Conservation (phyloP, 2,329 filamentous ascomycete genomes). For the Moelleriella libera region DNA sequence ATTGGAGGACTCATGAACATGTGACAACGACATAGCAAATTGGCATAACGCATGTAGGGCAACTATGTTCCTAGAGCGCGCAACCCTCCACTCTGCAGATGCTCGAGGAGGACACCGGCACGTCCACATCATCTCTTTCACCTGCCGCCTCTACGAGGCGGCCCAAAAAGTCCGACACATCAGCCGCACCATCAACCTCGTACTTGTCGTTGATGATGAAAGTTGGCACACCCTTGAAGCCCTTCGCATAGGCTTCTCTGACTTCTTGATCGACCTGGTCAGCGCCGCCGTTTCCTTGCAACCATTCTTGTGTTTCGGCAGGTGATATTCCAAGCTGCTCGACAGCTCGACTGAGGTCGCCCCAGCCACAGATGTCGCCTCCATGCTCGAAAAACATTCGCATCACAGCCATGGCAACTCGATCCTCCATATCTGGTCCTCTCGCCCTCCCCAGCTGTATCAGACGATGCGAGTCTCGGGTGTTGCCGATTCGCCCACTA, state of each 20-base stretch:
- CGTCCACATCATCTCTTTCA: constrained; percentile 13
- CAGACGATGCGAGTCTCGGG: constrained; percentile 65
- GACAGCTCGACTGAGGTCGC: constrained; percentile 36
- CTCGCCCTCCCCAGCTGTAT: constrained; percentile 51
- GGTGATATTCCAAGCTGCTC: constrained; percentile 38
- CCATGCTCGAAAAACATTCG: constrained; percentile 50
- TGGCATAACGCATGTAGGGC: neutral
- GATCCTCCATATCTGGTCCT: constrained; percentile 33
- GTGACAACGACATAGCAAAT: constrained; percentile 18
- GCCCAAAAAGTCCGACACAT: constrained; percentile 50
- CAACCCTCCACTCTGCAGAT: neutral
- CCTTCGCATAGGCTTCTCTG: constrained; percentile 31
- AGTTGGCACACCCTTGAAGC: constrained; percentile 56
- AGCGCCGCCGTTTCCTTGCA: constrained; percentile 39
- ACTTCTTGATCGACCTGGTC: constrained; percentile 44
- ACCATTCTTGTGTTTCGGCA: constrained; percentile 36
- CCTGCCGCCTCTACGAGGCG: constrained; percentile 39
- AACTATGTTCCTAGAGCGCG: neutral
- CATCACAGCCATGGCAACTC: constrained; percentile 50
- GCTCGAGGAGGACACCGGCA: too few relatives aligned
- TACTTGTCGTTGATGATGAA: constrained; percentile 58
- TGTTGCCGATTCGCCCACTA: constrained; percentile 58
- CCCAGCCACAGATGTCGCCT: constrained; percentile 45
- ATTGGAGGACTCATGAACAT: constrained; percentile 38
- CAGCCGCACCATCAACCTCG: constrained; percentile 58